phyloP scores from a whole-genome alignment of 176 grass and related monocot species.

The Oryza glumipatula region DNA sequence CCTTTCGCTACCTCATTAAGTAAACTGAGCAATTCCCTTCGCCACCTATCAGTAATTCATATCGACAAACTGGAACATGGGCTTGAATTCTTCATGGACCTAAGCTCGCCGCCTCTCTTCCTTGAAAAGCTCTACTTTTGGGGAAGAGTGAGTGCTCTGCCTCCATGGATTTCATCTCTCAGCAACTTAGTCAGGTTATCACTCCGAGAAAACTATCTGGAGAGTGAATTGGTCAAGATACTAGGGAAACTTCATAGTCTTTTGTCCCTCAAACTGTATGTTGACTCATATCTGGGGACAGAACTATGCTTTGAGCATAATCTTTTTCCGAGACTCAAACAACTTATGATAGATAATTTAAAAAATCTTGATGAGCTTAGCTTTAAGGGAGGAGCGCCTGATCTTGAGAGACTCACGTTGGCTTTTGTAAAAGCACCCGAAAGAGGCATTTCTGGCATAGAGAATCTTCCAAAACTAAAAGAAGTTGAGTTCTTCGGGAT shows the following conservation, averaged over 20 bases:
- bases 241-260: constrained; percentile 17
- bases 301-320: not conserved
- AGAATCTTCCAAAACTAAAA: not conserved
- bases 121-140: not conserved
- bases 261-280: constrained; percentile 24
- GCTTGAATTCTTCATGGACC: not conserved
- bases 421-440: not conserved
- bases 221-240: not conserved
- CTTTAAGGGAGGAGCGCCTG: not conserved
- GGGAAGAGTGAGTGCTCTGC: not conserved
- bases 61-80: accelerated
- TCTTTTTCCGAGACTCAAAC: not conserved
- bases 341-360: constrained; percentile 8
- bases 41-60: not conserved
- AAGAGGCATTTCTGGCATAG: not conserved
- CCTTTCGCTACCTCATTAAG: not conserved
- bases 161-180: not conserved
- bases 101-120: not conserved
- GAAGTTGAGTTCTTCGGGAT: constrained; percentile 9
- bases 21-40: not conserved
- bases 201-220: not conserved
- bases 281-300: not conserved
- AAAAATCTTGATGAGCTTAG: constrained; percentile 6
- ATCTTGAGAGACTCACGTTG: constrained; percentile 28
- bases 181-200: not conserved